Evolutionary conservation across 805 yeast species (phyloP).

Genomic region (Saccharomyces cerevisiae): DNA sequence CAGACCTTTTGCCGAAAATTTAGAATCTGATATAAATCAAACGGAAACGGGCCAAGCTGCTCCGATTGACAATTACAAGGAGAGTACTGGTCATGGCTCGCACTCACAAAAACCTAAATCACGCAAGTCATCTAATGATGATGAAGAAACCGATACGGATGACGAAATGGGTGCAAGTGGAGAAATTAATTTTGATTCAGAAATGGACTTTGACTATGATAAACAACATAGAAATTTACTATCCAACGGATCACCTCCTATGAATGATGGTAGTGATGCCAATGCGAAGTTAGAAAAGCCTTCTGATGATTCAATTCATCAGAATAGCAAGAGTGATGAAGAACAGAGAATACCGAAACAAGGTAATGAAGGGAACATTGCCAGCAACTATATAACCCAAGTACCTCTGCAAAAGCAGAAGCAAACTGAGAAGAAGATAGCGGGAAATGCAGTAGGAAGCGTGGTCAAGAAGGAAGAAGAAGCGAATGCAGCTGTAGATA

Average conservation of each 20-base stretch:
- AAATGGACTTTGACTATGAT: slow-evolving; percentile 29
- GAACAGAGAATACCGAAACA: not conserved
- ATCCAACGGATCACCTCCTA: not conserved
- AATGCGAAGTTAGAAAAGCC: not conserved
- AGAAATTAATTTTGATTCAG: slow-evolving; percentile 23
- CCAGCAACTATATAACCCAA: not conserved
- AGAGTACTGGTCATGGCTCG: not conserved
- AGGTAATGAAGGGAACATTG: not conserved
- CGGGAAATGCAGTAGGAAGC: not conserved
- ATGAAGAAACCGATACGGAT: slow-evolving; percentile 31
- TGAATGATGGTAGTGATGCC: slow-evolving; percentile 8
- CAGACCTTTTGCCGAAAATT: not conserved
- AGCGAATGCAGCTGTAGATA: slow-evolving; percentile 9
- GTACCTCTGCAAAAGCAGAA: not conserved
- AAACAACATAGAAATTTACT: slow-evolving; percentile 19
- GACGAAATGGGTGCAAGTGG: slow-evolving; percentile 23
- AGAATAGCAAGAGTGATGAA: not conserved
- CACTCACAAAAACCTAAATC: not conserved
- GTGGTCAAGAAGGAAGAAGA: not conserved
- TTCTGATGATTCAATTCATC: not conserved
- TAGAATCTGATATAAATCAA: not conserved
- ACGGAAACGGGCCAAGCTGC: not conserved
- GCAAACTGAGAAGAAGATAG: not conserved
- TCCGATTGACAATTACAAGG: not conserved
- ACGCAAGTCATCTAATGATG: slow-evolving; percentile 2